Percentiles rank a stretch among this genome's conserved stretches.
These are phyloP conservation scores for Trametes punicea DNA, from an alignment of 768 basidiomycete species.

Conservation along the genomic window DNA sequence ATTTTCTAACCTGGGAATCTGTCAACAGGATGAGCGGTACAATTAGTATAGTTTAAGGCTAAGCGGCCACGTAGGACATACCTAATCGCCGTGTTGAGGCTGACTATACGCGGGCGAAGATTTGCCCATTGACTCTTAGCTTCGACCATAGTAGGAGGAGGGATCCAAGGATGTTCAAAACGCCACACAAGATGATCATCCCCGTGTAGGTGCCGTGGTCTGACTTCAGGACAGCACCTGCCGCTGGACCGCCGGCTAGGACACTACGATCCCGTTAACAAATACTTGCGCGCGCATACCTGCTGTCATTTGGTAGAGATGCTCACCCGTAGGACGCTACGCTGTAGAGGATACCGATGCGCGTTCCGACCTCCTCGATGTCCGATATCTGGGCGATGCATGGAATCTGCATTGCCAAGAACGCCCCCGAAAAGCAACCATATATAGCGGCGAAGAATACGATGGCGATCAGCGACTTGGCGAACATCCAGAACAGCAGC, in stretches of 20 bases:
- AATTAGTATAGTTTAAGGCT: too few relatives aligned
- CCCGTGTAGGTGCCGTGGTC: slow-evolving; percentile 43
- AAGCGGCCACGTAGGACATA: too few relatives aligned
- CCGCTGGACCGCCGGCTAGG: slow-evolving; percentile 41
- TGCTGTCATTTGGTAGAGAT: background rate
- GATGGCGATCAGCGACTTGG: slow-evolving; percentile 23
- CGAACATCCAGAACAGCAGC: slow-evolving; percentile 27
- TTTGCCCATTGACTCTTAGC: background rate
- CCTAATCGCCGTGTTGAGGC: background rate
- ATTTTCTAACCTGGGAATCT: too few relatives aligned
- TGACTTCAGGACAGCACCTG: slow-evolving; percentile 51
- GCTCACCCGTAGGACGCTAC: slow-evolving; percentile 66
- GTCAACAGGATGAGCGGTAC: too few relatives aligned
- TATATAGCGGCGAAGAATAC: slow-evolving; percentile 29
- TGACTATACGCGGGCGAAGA: slow-evolving; percentile 6
- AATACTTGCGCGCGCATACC: too few relatives aligned
- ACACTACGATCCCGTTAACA: background rate
- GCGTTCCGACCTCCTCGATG: slow-evolving; percentile 52
- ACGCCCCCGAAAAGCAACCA: slow-evolving; percentile 28
- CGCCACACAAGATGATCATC: slow-evolving; percentile 58
- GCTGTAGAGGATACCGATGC: slow-evolving; percentile 62
- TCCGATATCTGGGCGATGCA: slow-evolving; percentile 49
- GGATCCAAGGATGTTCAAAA: slow-evolving; percentile 55
- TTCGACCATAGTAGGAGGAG: slow-evolving; percentile 45
- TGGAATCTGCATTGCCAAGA: slow-evolving; percentile 17